phyloP scores from a whole-genome alignment of 1,284 basidiomycete species.

The Flammula alnicola region DNA sequence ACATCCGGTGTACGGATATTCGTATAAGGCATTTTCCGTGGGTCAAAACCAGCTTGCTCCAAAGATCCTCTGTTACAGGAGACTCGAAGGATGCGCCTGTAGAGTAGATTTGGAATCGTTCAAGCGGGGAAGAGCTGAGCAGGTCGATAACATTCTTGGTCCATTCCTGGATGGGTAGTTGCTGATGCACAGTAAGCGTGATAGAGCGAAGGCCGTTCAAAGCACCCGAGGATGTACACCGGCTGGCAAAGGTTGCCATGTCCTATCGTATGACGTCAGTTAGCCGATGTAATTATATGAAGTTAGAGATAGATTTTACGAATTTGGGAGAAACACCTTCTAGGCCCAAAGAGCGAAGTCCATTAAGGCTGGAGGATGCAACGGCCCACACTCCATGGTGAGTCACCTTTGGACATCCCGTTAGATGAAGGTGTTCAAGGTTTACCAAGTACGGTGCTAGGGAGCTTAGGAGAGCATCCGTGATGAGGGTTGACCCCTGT shows the following conservation, averaged over 20 bases:
- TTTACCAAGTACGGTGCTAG: conserved; percentile 51
- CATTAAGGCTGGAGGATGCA: conserved; percentile 44
- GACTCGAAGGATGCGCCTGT: conserved; percentile 45
- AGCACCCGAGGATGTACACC: conserved; percentile 38
- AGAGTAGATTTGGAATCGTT: conserved; percentile 66
- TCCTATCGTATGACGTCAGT: conserved; percentile 41
- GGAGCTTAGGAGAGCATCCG: conserved; percentile 53
- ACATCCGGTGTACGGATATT: conserved; percentile 68
- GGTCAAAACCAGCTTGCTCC: conserved; percentile 47
- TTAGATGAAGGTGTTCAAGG: conserved; percentile 60
- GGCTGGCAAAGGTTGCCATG: conserved; percentile 49
- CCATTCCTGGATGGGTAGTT: conserved; percentile 44
- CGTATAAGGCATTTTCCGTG: conserved; percentile 57
- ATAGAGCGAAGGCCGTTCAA: conserved; percentile 55
- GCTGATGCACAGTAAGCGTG: conserved; percentile 57
- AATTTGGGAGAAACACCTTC: conserved; percentile 68
- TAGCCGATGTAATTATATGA: background rate
- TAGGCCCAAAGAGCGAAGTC: conserved; percentile 58
- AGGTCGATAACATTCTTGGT: conserved; percentile 46
- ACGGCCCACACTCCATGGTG: conserved; percentile 59
- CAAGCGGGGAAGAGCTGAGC: conserved; percentile 49
- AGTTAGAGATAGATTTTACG: conserved; percentile 42
- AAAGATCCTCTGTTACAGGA: conserved; percentile 51
- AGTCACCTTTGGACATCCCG: conserved; percentile 72
- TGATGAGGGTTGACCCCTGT: conserved; percentile 59